Percentiles rank a stretch among this genome's conserved stretches.
These are phyloP conservation scores for Arabidopsis lyrata DNA, from an alignment of 441 rosid species.

Conservation along the genomic window DNA sequence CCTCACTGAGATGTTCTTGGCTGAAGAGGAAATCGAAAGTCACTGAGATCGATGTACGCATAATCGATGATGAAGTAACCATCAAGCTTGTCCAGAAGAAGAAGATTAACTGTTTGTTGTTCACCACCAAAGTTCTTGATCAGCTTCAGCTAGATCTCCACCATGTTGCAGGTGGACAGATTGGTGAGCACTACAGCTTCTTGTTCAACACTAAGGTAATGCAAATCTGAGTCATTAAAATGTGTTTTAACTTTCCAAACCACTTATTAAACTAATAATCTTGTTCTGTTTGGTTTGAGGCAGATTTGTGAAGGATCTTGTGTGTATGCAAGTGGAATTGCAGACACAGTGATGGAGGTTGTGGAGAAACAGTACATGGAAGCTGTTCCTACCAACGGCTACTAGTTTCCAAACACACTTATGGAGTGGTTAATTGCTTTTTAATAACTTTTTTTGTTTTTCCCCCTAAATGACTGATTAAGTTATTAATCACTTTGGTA, in stretches of 20 bases:
- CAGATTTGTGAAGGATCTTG: constrained; percentile 75
- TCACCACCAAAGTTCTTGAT: constrained; percentile 79
- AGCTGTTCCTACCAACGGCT: constrained; percentile 40
- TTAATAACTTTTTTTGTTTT: constrained; percentile 27
- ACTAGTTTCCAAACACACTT: constrained; percentile 27
- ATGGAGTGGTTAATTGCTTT: constrained; percentile 9
- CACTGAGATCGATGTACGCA: constrained; percentile 86
- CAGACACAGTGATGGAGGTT: constrained; percentile 67
- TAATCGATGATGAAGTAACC: constrained; percentile 92
- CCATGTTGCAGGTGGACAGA: constrained; percentile 92
- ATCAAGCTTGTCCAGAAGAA: constrained; percentile 86
- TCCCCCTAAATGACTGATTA: constrained; percentile 30
- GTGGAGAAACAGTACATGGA: constrained; percentile 65
- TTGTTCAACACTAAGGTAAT: constrained; percentile 89
- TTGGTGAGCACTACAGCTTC: constrained; percentile 89
- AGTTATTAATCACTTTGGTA: constrained; percentile 34
- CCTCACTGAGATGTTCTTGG: constrained; percentile 84
- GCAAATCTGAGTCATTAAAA: background rate
- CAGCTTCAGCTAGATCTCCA: constrained; percentile 89
- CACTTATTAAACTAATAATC: background rate
- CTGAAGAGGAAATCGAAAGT: constrained; percentile 85
- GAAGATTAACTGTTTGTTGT: constrained; percentile 83
- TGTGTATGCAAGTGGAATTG: constrained; percentile 71
- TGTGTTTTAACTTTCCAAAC: constrained; percentile 4
- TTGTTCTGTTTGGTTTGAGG: constrained; percentile 5